Evolutionary conservation across 768 basidiomycete genomes (phyloP), one percentile per base, ranked within the genome.

Genomic region (Tylopilus vinaceipallidus): DNA sequence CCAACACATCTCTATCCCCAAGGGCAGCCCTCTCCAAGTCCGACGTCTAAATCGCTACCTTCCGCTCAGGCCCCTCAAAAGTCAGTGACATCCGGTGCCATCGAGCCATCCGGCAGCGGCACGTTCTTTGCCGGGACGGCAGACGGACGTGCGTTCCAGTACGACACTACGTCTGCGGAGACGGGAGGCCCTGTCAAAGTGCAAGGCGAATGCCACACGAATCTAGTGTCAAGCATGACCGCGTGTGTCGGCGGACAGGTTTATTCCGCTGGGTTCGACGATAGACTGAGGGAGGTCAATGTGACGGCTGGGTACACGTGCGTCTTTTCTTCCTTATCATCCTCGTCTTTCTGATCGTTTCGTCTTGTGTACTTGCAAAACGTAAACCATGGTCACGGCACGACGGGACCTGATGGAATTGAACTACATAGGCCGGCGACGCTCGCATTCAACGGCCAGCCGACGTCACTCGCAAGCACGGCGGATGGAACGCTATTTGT

Each of bases 101-200:
- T 77, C 0, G 59, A 65, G 1, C 62, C 65, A 3, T 63, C 75
- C 2, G 55, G 46, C 0, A 39, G 17, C 6, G 66, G 64, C n/a
- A 91, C 91, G 0, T 91, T 95, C 73, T 73, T 93, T 49, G 79
- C 83, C 0, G 93, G 93, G 16, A 83, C 86, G 0, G 83, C 86
- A 4, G 89, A 92, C 53, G 92, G 93, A 1, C 84, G 89, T 13
- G 71, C 84, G 2, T 73, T 85, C 40, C 75, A 83, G 2, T 91
- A 86, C 63, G 77, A 82, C 14, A 71, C 76, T 1, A 29, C 51
- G 14, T 53, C 51, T 9, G 43, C 40, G 3, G 50, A 57, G n/a
- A 35, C 34, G 1, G 47, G 37, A 0, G 42, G 46, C n/a, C 57
- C 63, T 22, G 66, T 70, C 3, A 75, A 75, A 29, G 67, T 91